Percentiles rank a stretch among this genome's conserved stretches.
These are phyloP conservation scores for Myriangium duriaei DNA, from an alignment of 2,329 filamentous ascomycete species.

Conservation along the genomic window DNA sequence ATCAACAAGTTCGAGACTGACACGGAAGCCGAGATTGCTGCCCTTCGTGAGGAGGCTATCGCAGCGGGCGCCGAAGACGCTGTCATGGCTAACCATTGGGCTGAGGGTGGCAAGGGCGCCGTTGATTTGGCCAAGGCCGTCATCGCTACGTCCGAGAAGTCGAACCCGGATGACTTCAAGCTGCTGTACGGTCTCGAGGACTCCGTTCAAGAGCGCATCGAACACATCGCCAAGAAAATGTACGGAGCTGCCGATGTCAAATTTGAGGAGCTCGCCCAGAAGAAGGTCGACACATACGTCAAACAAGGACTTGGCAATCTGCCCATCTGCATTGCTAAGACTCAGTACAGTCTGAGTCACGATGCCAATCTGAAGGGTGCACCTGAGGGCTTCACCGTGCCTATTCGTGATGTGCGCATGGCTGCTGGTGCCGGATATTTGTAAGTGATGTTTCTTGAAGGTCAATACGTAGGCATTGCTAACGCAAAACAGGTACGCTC, in stretches of 20 bases:
- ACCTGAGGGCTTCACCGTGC: constrained; percentile 84
- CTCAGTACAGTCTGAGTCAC: constrained; percentile 91
- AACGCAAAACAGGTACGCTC: constrained; percentile 53
- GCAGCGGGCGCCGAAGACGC: constrained; percentile 89
- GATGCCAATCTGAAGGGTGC: constrained; percentile 90
- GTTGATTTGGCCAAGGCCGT: constrained; percentile 80
- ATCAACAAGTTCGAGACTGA: constrained; percentile 96
- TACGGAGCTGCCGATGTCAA: constrained; percentile 84
- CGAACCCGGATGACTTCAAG: constrained; percentile 64
- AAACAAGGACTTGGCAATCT: constrained; percentile 84
- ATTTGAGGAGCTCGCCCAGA: constrained; percentile 86
- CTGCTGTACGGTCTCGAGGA: constrained; percentile 74
- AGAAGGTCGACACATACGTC: constrained; percentile 92
- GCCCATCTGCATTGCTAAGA: constrained; percentile 96
- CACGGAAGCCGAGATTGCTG: constrained; percentile 79
- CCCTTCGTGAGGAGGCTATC: constrained; percentile 81
- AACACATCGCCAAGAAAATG: constrained; percentile 82
- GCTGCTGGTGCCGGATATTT: constrained; percentile 89
- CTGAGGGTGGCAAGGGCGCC: constrained; percentile 82
- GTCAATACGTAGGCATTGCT: too few species aligned
- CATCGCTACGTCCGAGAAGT: constrained; percentile 67
- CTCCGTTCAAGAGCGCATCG: constrained; percentile 76
- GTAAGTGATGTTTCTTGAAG: too few species aligned
- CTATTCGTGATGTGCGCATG: constrained; percentile 86
- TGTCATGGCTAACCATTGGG: constrained; percentile 92